Conservation (phyloP, 75 land plant species). For the Sequoia sempervirens region DNA sequence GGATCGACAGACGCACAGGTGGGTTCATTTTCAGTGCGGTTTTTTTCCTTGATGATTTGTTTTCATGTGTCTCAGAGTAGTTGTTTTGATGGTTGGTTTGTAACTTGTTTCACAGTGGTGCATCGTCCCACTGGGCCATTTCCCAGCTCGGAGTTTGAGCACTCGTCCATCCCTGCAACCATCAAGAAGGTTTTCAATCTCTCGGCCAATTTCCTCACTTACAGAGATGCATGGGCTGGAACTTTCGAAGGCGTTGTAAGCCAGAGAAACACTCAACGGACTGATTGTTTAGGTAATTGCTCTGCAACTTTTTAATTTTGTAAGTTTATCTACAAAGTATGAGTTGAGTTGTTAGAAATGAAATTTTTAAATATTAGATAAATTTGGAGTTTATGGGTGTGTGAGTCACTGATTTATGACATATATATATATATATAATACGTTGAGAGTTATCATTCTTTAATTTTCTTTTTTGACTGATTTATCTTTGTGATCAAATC, state of each 20-base stretch:
- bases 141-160: conserved; percentile 78
- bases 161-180: conserved; percentile 89
- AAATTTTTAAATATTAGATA: no score
- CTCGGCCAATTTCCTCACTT: conserved; percentile 57
- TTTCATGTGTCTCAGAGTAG: not conserved
- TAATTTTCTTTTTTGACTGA: no score
- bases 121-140: conserved; percentile 69
- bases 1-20: conserved; percentile 92
- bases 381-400: no score
- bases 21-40: not conserved
- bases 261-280: conserved; percentile 54
- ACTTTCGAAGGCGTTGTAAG: conserved; percentile 69
- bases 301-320: no score
- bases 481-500: no score
- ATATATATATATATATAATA: no score
- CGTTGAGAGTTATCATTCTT: no score
- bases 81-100: not conserved
- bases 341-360: no score
- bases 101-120: conserved; percentile 44
- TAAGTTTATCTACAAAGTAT: no score
- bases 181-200: conserved; percentile 93
- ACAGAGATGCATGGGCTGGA: conserved; percentile 96
- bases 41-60: not conserved
- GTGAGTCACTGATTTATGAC: no score
- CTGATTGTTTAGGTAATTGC: conserved; percentile 77